phyloP scores from a whole-genome alignment of 2,329 filamentous ascomycete genomes.

The Aureobasidium sp. region DNA sequence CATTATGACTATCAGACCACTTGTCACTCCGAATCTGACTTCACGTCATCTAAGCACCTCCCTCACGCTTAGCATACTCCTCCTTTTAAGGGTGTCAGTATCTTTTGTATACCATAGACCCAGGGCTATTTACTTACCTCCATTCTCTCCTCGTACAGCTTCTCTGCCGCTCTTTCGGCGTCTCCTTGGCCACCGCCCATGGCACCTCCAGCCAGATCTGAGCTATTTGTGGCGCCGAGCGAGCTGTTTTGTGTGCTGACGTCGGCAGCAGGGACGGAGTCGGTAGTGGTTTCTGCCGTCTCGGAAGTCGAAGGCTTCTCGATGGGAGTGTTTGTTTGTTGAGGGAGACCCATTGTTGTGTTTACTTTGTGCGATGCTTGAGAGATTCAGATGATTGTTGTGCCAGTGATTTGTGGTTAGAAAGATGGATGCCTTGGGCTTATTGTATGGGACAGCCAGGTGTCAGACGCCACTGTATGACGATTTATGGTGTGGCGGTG shows the following conservation, averaged over 20 bases:
- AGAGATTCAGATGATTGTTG: background rate
- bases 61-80: constrained; percentile 14
- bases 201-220: constrained; percentile 7
- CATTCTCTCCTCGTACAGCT: constrained; percentile 16
- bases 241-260: constrained; percentile 1
- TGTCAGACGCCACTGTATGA: background rate
- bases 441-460: background rate
- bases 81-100: background rate
- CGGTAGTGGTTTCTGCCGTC: background rate
- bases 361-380: background rate
- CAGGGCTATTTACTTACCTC: background rate
- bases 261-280: background rate
- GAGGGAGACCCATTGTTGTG: constrained; percentile 13
- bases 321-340: constrained; percentile 13
- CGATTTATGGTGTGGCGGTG: background rate
- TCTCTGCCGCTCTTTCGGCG: constrained; percentile 8
- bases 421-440: background rate
- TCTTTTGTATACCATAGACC: no score
- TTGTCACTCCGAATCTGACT: background rate
- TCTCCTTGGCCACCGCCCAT: constrained; percentile 7
- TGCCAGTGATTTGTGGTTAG: background rate
- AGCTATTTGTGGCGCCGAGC: background rate
- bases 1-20: background rate
- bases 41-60: background rate
- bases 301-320: constrained; percentile 16